phyloP scores from a whole-genome alignment of 108 stramenopile species.

The Cyclotella baltica region DNA sequence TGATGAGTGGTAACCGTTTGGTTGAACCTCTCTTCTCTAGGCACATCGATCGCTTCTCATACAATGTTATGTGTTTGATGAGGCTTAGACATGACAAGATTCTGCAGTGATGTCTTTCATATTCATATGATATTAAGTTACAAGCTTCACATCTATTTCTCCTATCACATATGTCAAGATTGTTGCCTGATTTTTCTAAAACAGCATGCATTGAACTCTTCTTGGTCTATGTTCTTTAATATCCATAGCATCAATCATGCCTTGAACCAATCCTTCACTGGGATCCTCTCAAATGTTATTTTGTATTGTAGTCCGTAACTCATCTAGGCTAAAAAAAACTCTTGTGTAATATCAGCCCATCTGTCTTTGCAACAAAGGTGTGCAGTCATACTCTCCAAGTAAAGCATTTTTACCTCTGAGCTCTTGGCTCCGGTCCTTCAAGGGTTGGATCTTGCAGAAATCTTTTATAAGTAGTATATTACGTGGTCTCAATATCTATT shows the following conservation, averaged over 20 bases:
- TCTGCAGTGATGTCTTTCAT: too few species aligned
- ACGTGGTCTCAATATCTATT: constrained; percentile 39
- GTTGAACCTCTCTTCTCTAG: too few species aligned
- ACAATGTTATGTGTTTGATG: too few species aligned
- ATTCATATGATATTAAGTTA: too few species aligned
- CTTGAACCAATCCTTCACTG: too few species aligned
- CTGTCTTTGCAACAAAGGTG: constrained; percentile 69
- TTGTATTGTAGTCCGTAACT: too few species aligned
- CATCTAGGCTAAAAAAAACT: constrained; percentile 67
- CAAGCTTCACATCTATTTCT: too few species aligned
- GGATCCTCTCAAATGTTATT: too few species aligned
- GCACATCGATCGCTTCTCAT: too few species aligned
- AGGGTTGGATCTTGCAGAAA: constrained; percentile 80
- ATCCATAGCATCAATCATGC: constrained; percentile 78
- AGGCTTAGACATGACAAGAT: too few species aligned
- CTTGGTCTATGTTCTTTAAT: constrained; percentile 61
- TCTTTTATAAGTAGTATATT: constrained; percentile 83
- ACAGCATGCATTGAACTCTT: constrained; percentile 71
- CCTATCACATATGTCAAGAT: too few species aligned
- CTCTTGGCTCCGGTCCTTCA: constrained; percentile 66
- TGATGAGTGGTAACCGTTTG: too few species aligned
- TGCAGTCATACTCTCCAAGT: constrained; percentile 69
- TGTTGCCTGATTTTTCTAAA: constrained; percentile 53
- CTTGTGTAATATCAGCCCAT: constrained; percentile 55
- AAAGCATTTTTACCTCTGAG: constrained; percentile 56